Evolutionary conservation across 192 early-diverging fungal species (phyloP).

Genomic region (Podochytrium sp.): DNA sequence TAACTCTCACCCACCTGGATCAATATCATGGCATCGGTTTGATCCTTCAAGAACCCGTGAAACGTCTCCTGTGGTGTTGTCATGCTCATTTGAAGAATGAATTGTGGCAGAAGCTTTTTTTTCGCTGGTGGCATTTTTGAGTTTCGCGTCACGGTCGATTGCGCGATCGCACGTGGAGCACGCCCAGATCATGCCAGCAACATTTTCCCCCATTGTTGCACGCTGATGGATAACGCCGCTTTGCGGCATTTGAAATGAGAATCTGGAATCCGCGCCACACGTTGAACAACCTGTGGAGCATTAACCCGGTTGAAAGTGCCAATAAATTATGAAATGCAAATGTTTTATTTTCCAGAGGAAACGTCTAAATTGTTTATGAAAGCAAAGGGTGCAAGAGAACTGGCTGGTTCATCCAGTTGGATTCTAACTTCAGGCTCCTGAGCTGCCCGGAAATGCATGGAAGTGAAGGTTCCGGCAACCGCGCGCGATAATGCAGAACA

Average conservation of each 20-base stretch:
- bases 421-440: not conserved
- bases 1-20: not conserved
- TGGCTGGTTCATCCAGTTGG: not conserved
- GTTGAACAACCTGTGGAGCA: no score
- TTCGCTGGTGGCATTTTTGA: not conserved
- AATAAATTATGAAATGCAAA: not conserved
- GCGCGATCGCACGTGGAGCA: not conserved
- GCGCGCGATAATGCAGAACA: no score
- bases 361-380: no score
- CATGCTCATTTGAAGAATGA: not conserved
- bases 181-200: no score
- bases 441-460: not conserved
- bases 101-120: not conserved
- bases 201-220: no score
- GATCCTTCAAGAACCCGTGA: constrained; percentile 15
- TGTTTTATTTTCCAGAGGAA: not conserved
- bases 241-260: no score
- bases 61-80: constrained; percentile 9
- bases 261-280: no score
- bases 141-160: not conserved
- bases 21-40: constrained; percentile 1
- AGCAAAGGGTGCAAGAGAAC: not conserved
- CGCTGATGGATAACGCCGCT: no score
- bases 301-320: no score
- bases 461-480: no score